phyloP scores from a whole-genome alignment of 306 rosid species.

The Vicia faba region DNA sequence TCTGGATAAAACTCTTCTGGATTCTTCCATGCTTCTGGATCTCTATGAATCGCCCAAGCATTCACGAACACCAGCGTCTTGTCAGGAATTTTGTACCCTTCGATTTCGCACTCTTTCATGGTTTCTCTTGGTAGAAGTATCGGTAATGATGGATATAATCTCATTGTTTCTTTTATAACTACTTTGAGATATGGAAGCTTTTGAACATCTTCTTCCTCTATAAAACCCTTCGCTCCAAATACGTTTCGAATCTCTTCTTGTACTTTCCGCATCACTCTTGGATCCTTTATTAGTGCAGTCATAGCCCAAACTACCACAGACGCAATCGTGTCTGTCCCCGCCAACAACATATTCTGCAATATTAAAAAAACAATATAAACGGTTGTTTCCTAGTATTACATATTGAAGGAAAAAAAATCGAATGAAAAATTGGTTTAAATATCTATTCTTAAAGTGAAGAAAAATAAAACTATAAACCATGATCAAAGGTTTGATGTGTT shows the following conservation, averaged over 20 bases:
- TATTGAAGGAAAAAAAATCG: too few relatives aligned
- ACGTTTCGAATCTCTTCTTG: not conserved
- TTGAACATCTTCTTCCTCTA: conserved; percentile 21
- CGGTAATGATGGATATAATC: not conserved
- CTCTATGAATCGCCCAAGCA: conserved; percentile 22
- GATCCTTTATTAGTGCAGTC: conserved; percentile 15
- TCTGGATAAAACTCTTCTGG: conserved; percentile 28
- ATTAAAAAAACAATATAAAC: not conserved
- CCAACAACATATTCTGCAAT: conserved; percentile 11
- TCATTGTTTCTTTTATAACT: conserved; percentile 18
- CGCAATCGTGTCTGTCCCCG: conserved; percentile 8
- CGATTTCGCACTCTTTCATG: not conserved
- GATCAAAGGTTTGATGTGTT: conserved; percentile 30
- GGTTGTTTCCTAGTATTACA: too few relatives aligned
- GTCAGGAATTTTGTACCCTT: conserved; percentile 1
- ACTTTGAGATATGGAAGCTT: conserved; percentile 21
- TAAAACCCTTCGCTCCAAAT: not conserved
- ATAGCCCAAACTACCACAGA: conserved; percentile 14
- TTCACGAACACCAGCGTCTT: conserved; percentile 5
- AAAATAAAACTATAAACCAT: conserved; percentile 27
- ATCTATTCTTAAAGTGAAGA: too few relatives aligned
- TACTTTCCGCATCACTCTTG: conserved; percentile 16
- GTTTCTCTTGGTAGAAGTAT: conserved; percentile 20
- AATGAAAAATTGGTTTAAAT: too few relatives aligned
- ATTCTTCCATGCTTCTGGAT: not conserved